Evolutionary conservation across 345 rosid genomes (phyloP), one percentile per base, ranked within the genome.

Genomic region (Lumnitzera racemosa): DNA sequence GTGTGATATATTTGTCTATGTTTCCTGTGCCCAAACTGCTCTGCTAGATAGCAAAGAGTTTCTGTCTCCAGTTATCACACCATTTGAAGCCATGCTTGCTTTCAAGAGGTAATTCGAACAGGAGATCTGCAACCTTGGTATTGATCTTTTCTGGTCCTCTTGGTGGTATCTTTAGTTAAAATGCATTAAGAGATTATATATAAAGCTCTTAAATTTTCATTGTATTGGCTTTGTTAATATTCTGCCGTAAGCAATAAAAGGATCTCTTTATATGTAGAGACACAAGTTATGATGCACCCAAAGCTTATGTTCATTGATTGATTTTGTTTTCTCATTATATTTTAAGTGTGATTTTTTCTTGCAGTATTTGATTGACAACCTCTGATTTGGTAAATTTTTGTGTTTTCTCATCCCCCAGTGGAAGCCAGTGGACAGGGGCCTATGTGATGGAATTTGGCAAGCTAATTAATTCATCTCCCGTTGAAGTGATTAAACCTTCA

Each of bases 31-130:
- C 46, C 95, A 92, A 78, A 92, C 91, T 55, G 95, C 94, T 65
- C 95, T 89, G 55, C 57, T 87, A 79, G 97, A 92, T 75, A 89
- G 90, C 76, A 92, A 89, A 79, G 94, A 87, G 74, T 92, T 89
- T 76, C 73, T 82, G 72, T 80, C 96, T 59, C 97, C 96, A 54
- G 89, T 92, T 75, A 87, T 92, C 59, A 89, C 97, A 63, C 95
- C 97, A 54, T 89, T 82, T 49, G 97, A 92, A 80, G 95, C 97
- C 64, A 78, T 81, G 70, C 74, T 92, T 60, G 96, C 97, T 77
- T 92, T 89, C 73, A 82, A 67, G 81, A 83, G 92, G 96, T 89
- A 82, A 57, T 59, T 13, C 46, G 47, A 54, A 16, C 51, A 43
- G 8, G 41, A 15, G 47, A 24, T 4, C 12, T 53, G 61, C 41